These are phyloP conservation scores for Aurifilum marmelostoma DNA, from an alignment of 2,329 filamentous ascomycete species.

Conservation along the genomic window DNA sequence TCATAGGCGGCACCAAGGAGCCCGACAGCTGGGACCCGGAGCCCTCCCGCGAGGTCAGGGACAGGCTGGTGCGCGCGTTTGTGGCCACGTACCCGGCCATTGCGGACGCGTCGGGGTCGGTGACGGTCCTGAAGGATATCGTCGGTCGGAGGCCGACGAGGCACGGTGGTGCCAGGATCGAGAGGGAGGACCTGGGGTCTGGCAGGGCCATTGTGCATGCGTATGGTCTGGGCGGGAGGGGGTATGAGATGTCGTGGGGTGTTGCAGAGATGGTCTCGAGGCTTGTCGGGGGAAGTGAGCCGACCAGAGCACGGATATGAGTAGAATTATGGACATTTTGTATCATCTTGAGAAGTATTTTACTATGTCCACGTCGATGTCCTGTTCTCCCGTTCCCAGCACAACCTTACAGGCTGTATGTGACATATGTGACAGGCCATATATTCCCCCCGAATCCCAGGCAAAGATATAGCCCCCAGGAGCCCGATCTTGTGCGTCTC, in stretches of 20 bases:
- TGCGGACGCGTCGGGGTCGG: conserved; percentile 31
- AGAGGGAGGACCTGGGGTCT: conserved; percentile 43
- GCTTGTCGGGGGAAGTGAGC: conserved; percentile 37
- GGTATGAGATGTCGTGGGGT: conserved; percentile 54
- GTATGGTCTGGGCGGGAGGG: conserved; percentile 54
- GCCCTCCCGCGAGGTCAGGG: conserved; percentile 51
- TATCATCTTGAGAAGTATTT: neutral
- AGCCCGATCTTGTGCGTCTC: no score
- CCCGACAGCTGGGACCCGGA: conserved; percentile 57
- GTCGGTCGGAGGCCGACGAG: conserved; percentile 38
- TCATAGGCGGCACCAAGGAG: conserved; percentile 70
- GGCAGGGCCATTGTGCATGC: conserved; percentile 46
- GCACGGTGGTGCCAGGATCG: conserved; percentile 44
- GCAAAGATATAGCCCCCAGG: neutral
- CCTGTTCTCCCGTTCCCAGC: neutral
- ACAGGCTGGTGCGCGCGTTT: conserved; percentile 47
- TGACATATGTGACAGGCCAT: neutral
- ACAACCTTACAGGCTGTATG: no score
- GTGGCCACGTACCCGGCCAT: conserved; percentile 42
- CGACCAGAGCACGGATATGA: conserved; percentile 23
- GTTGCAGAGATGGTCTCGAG: conserved; percentile 47
- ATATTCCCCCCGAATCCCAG: conserved; percentile 1
- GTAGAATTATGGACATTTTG: no score
- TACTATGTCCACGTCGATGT: neutral
- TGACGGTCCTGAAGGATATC: conserved; percentile 36